A percentile compares a stretch with the other conserved stretches of the same genome.
These are phyloP conservation scores for Hymenoscyphus albidus DNA, from an alignment of 2,329 filamentous ascomycete genomes.

Conservation along the genomic window DNA sequence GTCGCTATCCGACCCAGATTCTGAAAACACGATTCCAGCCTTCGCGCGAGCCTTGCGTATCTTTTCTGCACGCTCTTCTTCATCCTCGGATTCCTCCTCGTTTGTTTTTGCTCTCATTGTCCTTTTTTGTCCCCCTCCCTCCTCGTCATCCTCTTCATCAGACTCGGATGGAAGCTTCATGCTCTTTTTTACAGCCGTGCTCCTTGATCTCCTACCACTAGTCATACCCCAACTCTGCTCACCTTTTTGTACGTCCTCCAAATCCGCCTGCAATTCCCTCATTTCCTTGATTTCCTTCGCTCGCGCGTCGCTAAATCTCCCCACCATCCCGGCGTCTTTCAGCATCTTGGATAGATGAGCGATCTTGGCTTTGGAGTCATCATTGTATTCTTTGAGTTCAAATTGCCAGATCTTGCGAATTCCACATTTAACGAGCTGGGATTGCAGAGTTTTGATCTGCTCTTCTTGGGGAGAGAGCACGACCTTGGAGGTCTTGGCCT, in stretches of 20 bases:
- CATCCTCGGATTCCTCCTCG: conserved; percentile 13
- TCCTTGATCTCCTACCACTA: conserved; percentile 33
- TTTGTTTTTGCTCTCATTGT: conserved; percentile 4
- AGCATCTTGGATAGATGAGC: conserved; percentile 76
- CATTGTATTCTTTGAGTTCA: conserved; percentile 71
- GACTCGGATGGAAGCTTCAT: conserved; percentile 36
- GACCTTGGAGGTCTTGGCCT: conserved; percentile 37
- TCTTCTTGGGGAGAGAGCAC: conserved; percentile 60
- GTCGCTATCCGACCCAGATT: conserved; percentile 52
- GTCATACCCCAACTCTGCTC: conserved; percentile 70
- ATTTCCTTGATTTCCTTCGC: conserved; percentile 83
- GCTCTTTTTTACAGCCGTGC: conserved; percentile 36
- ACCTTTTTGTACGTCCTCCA: conserved; percentile 81
- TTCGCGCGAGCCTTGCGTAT: conserved; percentile 27
- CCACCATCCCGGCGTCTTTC: conserved; percentile 78
- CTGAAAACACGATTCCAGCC: conserved; percentile 58
- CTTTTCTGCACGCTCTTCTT: conserved; percentile 35
- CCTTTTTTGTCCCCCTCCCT: conserved; percentile 23
- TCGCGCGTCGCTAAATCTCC: conserved; percentile 79
- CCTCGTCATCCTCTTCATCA: conserved; percentile 24
- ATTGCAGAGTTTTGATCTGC: conserved; percentile 85
- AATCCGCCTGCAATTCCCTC: conserved; percentile 77
- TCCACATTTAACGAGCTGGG: conserved; percentile 83
- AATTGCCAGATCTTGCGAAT: conserved; percentile 88
- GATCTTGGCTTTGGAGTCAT: conserved; percentile 75